These are phyloP conservation scores for Mesembryanthemum crystallinum DNA, from an alignment of 148 eudicot genomes.

Conservation along the genomic window DNA sequence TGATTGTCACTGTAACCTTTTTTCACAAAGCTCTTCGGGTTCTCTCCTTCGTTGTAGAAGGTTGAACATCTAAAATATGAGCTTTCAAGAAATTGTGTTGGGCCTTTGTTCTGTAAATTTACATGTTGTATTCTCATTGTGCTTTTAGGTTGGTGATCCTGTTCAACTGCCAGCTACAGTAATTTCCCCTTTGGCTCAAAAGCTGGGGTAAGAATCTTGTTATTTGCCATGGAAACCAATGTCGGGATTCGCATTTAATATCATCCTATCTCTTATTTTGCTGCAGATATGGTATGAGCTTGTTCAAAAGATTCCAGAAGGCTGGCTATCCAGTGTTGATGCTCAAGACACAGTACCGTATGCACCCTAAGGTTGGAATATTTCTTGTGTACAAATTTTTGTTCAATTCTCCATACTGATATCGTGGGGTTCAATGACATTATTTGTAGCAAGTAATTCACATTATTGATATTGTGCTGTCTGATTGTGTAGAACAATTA, in stretches of 20 bases:
- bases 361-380: conserved; percentile 85
- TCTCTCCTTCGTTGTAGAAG: not conserved
- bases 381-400: not conserved
- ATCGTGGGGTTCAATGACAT: not conserved
- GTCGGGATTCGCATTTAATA: not conserved
- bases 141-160: conserved; percentile 88
- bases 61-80: not conserved
- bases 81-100: not conserved
- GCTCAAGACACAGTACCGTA: conserved; percentile 97
- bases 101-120: not conserved
- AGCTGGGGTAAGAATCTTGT: conserved; percentile 55
- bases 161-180: conserved; percentile 99
- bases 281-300: conserved; percentile 81
- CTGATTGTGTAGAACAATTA: not conserved
- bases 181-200: conserved; percentile 73
- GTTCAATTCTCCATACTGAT: not conserved
- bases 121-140: not conserved
- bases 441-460: not conserved
- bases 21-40: not conserved
- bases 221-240: not conserved
- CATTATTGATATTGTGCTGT: not conserved
- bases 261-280: conserved; percentile 11
- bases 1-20: not conserved
- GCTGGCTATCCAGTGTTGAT: conserved; percentile 91
- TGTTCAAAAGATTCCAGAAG: conserved; percentile 87